Conservation (phyloP, 1,284 basidiomycete species). For the Cryptococcus deneoformans region DNA sequence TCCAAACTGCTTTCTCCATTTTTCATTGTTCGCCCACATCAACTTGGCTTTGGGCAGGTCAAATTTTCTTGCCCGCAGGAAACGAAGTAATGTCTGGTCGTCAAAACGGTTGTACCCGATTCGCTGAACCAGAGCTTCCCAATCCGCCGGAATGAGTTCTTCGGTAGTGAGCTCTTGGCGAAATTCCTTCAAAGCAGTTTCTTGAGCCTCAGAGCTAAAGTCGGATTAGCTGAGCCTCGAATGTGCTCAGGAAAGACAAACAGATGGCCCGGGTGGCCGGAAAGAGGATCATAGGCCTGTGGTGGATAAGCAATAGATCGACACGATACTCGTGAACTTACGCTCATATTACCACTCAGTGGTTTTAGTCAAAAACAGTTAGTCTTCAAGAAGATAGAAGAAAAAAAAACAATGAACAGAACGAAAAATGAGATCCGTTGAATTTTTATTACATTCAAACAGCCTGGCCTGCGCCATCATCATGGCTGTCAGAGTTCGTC, state of each 20-base stretch:
- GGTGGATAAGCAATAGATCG: too few species aligned
- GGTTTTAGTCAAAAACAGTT: too few species aligned
- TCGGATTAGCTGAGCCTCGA: neutral
- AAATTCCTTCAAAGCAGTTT: constrained; percentile 68
- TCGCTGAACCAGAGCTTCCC: constrained; percentile 32
- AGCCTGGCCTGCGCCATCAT: too few species aligned
- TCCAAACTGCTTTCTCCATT: constrained; percentile 87
- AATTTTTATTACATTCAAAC: too few species aligned
- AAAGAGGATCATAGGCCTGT: constrained; percentile 53
- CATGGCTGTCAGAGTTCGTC: too few species aligned
- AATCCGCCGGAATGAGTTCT: constrained; percentile 39
- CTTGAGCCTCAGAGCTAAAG: constrained; percentile 58
- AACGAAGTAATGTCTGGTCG: constrained; percentile 77
- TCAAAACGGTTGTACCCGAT: constrained; percentile 65
- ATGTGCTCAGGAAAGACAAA: constrained; percentile 21
- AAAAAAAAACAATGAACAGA: too few species aligned
- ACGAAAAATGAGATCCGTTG: too few species aligned
- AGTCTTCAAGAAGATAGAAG: too few species aligned
- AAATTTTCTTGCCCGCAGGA: constrained; percentile 91
- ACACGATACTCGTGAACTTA: too few species aligned
- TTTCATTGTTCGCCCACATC: constrained; percentile 80
- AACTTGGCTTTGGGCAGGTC: constrained; percentile 75
- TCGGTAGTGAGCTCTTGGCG: constrained; percentile 59
- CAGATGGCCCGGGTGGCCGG: constrained; percentile 81
- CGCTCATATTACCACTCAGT: too few species aligned